Evolutionary conservation across 2,329 filamentous ascomycete genomes (phyloP), one percentile per base, ranked within the genome.

Genomic region (Cercospora berteroae): DNA sequence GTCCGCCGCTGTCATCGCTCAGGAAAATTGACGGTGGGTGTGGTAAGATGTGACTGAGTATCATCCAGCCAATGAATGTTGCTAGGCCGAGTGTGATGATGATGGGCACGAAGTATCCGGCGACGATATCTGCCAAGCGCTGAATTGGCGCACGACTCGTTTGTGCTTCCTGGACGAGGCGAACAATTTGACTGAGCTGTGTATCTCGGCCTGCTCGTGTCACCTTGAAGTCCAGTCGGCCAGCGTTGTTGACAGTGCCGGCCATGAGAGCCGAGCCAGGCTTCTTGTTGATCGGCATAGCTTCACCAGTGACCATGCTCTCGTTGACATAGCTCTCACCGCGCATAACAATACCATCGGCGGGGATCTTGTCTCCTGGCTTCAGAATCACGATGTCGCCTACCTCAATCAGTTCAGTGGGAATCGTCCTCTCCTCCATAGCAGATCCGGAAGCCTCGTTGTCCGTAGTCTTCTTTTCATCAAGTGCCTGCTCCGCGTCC

Each of bases 221-320:
- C 67, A 99, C 95, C 52, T 91, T 89, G 79, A 98, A 95, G 78
- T 98, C 95, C 44, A 97, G 83, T 58, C 94, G 89, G 2, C 95
- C 95, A 70, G 94, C 90, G 25, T 94, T 93, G 77, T 99, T 99
- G 75, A 99, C 94, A 2, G 95, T 98, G 31, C 95, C 95, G 60
- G 93, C 95, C 78, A 98, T 95, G 66, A 99, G 83, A 52, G 87
- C 81, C 72, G 88, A 89, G 8, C 91, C 93, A 74, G 92, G 90
- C 72, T 87, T 89, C 81, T 99, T 99, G 74, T 93, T 88, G 39
- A 98, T 93, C 0, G 95, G 94, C 86, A 97, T 94, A 2, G 95
- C 91, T 81, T 99, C 95, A 71, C 95, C 95, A 5, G 95, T 99
- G 59, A 99, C 94, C 94, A 98, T 98, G 77, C 93, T 97, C 81